Evolutionary conservation across 1,139 yeast species (phyloP), one percentile per base, ranked within the genome.

Genomic region (Blastobotrys ciferrii): DNA sequence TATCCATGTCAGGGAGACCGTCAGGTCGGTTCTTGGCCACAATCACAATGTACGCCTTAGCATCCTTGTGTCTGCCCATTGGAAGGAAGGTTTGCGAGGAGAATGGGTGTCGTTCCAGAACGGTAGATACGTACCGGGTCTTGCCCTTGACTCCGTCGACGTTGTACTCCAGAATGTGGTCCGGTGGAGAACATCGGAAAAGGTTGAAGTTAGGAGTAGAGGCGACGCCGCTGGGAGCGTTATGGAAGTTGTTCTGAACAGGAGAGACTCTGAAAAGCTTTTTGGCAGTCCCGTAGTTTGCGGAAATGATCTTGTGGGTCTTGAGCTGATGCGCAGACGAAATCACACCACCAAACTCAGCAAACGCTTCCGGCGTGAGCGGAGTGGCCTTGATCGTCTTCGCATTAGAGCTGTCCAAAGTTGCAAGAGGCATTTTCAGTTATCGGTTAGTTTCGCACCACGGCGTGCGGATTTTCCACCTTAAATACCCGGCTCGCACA

Each of bases 211-310:
- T 84, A 2, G 95, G 82, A 0, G 78, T 72, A 0, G 80, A 75
- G 2, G 61, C 61, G 19, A 61, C 63, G 1, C 76, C 73, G 52
- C 82, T 76, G 1, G 80, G 74, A 11, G 81, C 74, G 1, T 68
- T 50, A 1, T 53, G 54, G 57, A 74, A 85, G 43, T 72, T 70
- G 65, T 84, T 84, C 9, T 69, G 68, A 2, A 86, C 72, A 1
- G 88, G 84, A 2, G 92, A 81, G 7, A 88, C 94, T 54, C 83
- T 76, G 57, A 78, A 80, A 43, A 87, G 68, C 61, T 89, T 91
- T 3, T 79, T 72, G 1, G 97, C 97, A 2, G 97, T 89, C n/a
- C 97, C 98, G 61, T 91, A 89, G 65, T 91, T 91, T 4, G 96
- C 97, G 18, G 75, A 71, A 12, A 80, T 68, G 63, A 81, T 58